phyloP scores from a whole-genome alignment of 768 basidiomycete genomes.

The Leccinum obscurum region DNA sequence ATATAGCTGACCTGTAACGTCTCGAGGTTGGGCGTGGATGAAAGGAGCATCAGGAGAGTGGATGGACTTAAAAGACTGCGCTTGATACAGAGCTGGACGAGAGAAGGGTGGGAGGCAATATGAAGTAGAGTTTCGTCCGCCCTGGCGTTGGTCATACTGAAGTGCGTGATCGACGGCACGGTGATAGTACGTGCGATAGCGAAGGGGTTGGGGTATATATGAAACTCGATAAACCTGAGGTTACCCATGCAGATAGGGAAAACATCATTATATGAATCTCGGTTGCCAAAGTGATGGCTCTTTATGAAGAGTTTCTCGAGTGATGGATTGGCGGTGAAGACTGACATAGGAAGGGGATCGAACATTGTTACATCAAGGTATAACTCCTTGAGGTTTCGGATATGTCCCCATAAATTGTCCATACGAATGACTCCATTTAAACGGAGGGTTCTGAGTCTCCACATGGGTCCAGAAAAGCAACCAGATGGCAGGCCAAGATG shows the following conservation, averaged over 20 bases:
- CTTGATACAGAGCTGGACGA: conserved; percentile 43
- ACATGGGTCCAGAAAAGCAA: conserved; percentile 16
- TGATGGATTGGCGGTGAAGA: conserved; percentile 23
- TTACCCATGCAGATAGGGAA: conserved; percentile 25
- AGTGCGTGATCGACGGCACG: conserved; percentile 33
- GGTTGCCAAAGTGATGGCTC: too few relatives aligned
- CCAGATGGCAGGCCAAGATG: neutral
- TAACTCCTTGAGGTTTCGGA: conserved; percentile 24
- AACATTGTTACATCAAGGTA: neutral
- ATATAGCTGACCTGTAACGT: conserved; percentile 43
- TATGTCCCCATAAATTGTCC: conserved; percentile 18
- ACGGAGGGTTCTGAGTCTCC: conserved; percentile 28
- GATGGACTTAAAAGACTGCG: conserved; percentile 32
- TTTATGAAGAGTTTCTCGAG: conserved; percentile 23
- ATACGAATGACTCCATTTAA: conserved; percentile 16
- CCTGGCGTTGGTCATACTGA: conserved; percentile 16
- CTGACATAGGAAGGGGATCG: neutral
- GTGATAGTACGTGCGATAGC: conserved; percentile 22
- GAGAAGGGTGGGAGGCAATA: conserved; percentile 22
- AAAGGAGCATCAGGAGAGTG: conserved; percentile 35
- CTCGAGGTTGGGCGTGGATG: conserved; percentile 38
- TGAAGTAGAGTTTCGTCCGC: conserved; percentile 26
- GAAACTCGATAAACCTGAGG: conserved; percentile 40
- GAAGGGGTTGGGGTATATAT: conserved; percentile 6
- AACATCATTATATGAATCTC: neutral